These are phyloP conservation scores for Podospora anserina DNA, from an alignment of 495 filamentous ascomycete species.

Conservation along the genomic window DNA sequence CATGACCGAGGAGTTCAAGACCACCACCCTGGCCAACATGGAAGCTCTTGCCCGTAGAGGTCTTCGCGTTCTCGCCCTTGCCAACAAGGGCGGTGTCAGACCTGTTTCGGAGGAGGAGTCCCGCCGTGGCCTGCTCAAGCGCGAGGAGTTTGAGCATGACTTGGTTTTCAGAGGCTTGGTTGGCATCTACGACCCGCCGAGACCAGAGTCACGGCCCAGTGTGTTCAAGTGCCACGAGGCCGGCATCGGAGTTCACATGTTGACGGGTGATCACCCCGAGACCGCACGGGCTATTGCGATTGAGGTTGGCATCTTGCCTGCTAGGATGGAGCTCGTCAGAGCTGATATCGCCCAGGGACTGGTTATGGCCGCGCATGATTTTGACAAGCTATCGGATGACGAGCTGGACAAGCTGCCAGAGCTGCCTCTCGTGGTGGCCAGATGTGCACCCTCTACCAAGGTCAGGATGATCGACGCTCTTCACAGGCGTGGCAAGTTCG, in stretches of 20 bases:
- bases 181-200: constrained; percentile 71
- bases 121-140: constrained; percentile 41
- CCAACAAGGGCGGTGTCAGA: constrained; percentile 39
- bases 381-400: constrained; percentile 56
- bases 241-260: constrained; percentile 75
- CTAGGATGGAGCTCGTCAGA: constrained; percentile 51
- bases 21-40: constrained; percentile 61
- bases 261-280: constrained; percentile 73
- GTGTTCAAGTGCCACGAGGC: constrained; percentile 64
- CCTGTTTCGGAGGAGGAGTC: constrained; percentile 29
- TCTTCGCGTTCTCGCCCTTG: constrained; percentile 72
- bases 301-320: constrained; percentile 69
- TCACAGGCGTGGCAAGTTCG: constrained; percentile 56
- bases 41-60: constrained; percentile 63
- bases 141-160: constrained; percentile 39
- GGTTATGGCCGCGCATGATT: constrained; percentile 60
- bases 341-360: constrained; percentile 52
- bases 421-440: constrained; percentile 61
- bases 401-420: constrained; percentile 57
- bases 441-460: constrained; percentile 64
- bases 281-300: constrained; percentile 74
- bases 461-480: constrained; percentile 66
- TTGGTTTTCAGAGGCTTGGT: constrained; percentile 62
- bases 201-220: constrained; percentile 62
- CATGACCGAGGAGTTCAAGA: constrained; percentile 59